Evolutionary conservation across 2,329 filamentous ascomycete species (phyloP).

Genomic region (Fusarium falciforme): DNA sequence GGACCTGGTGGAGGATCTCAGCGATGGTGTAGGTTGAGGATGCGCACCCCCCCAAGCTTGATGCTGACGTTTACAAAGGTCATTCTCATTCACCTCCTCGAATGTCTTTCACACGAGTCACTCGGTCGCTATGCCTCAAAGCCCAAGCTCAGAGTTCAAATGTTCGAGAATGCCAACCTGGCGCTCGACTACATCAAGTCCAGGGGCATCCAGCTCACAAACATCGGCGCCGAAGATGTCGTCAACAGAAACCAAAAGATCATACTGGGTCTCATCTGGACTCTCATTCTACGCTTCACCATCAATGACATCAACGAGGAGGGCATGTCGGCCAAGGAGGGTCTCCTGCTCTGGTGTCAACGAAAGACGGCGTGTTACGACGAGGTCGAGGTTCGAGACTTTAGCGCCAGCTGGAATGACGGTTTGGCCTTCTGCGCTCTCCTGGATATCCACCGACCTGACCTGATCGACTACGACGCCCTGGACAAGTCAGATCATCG

Average conservation of each 20-base stretch:
- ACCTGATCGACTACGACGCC: slow-evolving; percentile 95
- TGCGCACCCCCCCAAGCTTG: not conserved
- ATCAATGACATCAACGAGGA: slow-evolving; percentile 99
- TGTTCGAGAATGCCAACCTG: slow-evolving; percentile 98
- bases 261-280: slow-evolving; percentile 97
- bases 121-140: slow-evolving; percentile 97
- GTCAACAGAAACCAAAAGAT: slow-evolving; percentile 99
- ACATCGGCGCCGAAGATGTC: slow-evolving; percentile 97
- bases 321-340: slow-evolving; percentile 97
- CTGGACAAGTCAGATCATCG: slow-evolving; percentile 94
- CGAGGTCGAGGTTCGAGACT: slow-evolving; percentile 94
- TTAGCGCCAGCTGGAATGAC: slow-evolving; percentile 96
- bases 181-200: slow-evolving; percentile 93
- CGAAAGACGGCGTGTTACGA: slow-evolving; percentile 98
- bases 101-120: slow-evolving; percentile 94
- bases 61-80: slow-evolving; percentile 66
- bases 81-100: slow-evolving; percentile 94
- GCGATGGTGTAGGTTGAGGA: slow-evolving; percentile 82
- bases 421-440: slow-evolving; percentile 96
- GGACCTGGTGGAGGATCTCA: slow-evolving; percentile 89
- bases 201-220: slow-evolving; percentile 94
- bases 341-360: slow-evolving; percentile 95
- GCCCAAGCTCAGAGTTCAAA: slow-evolving; percentile 94
- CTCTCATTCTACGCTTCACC: slow-evolving; percentile 95
- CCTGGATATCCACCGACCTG: slow-evolving; percentile 95